Base-by-base conservation (phyloP, 257 asterid genomes). In the Solanum pinnatisectum region DNA sequence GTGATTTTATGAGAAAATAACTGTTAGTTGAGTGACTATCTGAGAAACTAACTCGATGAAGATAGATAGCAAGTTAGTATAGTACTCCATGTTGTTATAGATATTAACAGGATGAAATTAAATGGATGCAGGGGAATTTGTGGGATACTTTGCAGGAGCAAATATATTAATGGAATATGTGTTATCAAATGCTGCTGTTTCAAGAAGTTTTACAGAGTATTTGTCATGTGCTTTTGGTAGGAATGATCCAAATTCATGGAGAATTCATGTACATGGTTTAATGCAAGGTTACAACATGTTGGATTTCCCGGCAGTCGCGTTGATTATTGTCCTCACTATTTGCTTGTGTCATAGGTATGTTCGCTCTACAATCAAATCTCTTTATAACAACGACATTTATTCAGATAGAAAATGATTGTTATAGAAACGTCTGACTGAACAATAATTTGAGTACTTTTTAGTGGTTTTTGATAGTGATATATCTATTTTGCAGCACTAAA, bases 151-250 rank as follows among this genome's bases (percentile, higher is more conserved):
- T 86, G 92, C 91, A 12, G 93, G 93, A 36, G 92, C 92, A 70
- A 91, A 91, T 84, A 89, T 90, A 87, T 84, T 91, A 46, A 90
- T 91, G 92, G 93, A 91, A 76, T 91, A 91, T 86, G 93, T 91
- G 14, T 39, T 91, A 42, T 91, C 92, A 67, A 91, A 91, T 88
- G 93, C 92, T 85, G 93, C 91, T 77, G 92, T 91, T 20, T 89
- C 93, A 39, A 89, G 93, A 87, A 89, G 91, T 78, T 91, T 91
- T 87, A 91, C 93, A 4, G 93, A 89, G 90, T 91, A 91, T 84
- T 32, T 91, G 30, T 87, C 90, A 44, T 84, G 46, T 70, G 88
- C 93, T 1, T 88, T 91, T 74, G 93, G 92, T 30, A 74, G 77
- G 67, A 76, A 40, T 20, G 87, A 88, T 37, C 89, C 92, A 65